Conservation (phyloP, 2,329 filamentous ascomycete species). For the Clonostachys chloroleuca region DNA sequence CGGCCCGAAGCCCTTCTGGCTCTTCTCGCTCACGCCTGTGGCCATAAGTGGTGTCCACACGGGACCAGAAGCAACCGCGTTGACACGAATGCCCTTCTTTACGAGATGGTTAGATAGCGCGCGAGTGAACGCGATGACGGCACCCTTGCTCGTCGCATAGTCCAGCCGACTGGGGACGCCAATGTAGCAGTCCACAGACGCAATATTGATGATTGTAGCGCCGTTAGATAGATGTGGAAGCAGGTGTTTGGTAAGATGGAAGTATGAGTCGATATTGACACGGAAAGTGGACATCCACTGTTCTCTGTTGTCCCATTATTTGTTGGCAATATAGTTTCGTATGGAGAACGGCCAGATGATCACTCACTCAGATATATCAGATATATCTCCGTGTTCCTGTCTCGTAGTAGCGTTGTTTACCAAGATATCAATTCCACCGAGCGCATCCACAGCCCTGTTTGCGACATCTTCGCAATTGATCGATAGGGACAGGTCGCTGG, state of each 20-base stretch:
- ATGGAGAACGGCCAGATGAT: too few species aligned
- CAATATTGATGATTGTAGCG: constrained; percentile 48
- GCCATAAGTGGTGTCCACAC: constrained; percentile 37
- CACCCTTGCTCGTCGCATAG: constrained; percentile 53
- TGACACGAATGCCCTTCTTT: constrained; percentile 52
- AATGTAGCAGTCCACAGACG: constrained; percentile 49
- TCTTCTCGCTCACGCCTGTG: constrained; percentile 16
- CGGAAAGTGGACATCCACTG: not conserved
- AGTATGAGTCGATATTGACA: not conserved
- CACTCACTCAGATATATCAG: not conserved
- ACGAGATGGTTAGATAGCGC: constrained; percentile 46
- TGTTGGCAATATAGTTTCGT: too few species aligned
- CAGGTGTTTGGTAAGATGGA: constrained; percentile 40
- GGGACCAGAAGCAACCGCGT: constrained; percentile 34
- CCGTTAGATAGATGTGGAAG: constrained; percentile 50
- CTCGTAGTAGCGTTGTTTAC: not conserved
- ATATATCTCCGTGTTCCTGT: not conserved
- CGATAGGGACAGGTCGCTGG: not conserved
- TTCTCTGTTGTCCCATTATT: not conserved
- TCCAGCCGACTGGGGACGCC: constrained; percentile 46
- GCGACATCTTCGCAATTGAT: not conserved
- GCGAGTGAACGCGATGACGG: constrained; percentile 51
- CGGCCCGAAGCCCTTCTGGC: constrained; percentile 22
- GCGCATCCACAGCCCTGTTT: not conserved
- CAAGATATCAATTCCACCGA: not conserved